phyloP scores from a whole-genome alignment of 345 rosid genomes.

The Syzygium aqueum region DNA sequence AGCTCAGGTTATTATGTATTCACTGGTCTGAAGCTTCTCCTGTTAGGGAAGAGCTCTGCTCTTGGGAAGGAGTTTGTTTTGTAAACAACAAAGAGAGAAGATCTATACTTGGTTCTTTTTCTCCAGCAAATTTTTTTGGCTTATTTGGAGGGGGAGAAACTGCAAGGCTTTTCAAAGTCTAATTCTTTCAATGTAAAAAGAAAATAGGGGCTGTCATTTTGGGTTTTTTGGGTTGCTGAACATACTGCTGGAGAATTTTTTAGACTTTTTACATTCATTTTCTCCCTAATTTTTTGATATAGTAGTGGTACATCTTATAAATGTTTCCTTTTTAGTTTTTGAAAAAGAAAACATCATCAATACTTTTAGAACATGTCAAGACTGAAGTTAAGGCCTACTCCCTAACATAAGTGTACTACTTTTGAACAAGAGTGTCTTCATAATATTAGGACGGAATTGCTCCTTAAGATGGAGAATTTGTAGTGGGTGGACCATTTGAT shows the following conservation, averaged over 20 bases:
- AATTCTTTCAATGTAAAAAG: neutral
- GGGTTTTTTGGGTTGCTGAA: neutral
- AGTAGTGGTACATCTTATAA: neutral
- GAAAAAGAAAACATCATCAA: neutral
- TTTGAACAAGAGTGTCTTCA: neutral
- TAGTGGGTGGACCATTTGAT: neutral
- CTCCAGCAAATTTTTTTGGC: neutral
- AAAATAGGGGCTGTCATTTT: neutral
- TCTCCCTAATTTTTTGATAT: neutral
- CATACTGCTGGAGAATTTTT: neutral
- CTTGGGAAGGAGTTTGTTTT: neutral
- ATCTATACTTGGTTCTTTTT: neutral
- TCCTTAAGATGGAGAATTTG: neutral
- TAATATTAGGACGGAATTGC: neutral
- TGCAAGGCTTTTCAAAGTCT: neutral
- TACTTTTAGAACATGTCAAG: neutral
- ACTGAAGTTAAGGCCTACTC: neutral
- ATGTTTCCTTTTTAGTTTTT: neutral
- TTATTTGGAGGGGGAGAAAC: neutral
- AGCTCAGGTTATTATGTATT: neutral
- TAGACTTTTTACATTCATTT: neutral
- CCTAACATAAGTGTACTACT: neutral
- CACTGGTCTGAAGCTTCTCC: neutral
- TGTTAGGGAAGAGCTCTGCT: neutral
- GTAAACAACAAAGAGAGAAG: neutral